Conservation (phyloP, 2,329 filamentous ascomycete genomes). For the Aspergillus sergii region DNA sequence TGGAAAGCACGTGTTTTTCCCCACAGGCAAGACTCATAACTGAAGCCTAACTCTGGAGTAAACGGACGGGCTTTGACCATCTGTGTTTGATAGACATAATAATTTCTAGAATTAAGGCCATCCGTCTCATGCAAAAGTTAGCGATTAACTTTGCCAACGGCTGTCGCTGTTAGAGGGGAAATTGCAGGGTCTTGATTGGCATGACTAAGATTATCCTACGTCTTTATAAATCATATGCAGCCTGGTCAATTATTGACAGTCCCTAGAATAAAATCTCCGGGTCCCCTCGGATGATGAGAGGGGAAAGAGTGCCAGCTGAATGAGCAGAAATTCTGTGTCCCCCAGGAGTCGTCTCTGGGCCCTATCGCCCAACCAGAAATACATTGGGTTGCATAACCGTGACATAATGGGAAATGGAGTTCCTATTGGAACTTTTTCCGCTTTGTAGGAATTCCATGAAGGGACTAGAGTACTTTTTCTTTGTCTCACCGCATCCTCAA, state of each 20-base stretch:
- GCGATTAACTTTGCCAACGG: neutral
- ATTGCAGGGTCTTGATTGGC: neutral
- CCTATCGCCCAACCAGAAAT: neutral
- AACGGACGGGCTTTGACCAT: neutral
- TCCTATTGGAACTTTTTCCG: neutral
- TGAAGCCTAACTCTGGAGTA: neutral
- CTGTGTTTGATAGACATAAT: neutral
- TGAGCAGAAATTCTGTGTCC: neutral
- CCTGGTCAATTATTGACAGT: neutral
- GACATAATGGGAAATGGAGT: neutral
- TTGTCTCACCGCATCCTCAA: conserved; percentile 9
- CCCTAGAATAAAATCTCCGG: neutral
- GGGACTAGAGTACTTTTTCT: neutral
- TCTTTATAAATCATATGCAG: conserved; percentile 4
- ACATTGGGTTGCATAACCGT: neutral
- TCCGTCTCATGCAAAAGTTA: neutral
- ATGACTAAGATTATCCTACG: neutral
- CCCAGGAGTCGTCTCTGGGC: neutral
- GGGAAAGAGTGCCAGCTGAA: neutral
- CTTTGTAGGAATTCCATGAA: neutral
- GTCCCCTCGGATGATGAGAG: conserved; percentile 1
- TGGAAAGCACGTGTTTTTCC: neutral
- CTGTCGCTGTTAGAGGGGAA: neutral
- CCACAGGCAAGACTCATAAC: neutral
- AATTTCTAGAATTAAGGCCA: neutral